Evolutionary conservation across 768 basidiomycete species (phyloP).

Genomic region (Nevesoporus exiguus): DNA sequence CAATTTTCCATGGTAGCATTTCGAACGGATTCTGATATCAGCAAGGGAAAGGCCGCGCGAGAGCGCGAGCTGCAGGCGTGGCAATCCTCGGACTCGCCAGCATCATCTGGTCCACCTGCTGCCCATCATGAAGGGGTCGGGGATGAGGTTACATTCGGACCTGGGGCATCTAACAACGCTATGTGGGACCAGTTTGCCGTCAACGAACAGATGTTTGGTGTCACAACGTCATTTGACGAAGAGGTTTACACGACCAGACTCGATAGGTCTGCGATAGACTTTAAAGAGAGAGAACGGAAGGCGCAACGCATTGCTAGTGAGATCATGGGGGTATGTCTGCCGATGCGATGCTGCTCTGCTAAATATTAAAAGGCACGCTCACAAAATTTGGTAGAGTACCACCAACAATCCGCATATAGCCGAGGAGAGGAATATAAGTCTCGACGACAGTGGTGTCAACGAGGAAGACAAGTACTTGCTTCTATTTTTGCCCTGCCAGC

Average conservation of each 20-base stretch:
- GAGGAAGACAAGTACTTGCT: constrained; percentile 91
- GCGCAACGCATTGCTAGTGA: constrained; percentile 89
- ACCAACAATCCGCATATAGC: constrained; percentile 81
- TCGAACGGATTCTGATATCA: constrained; percentile 80
- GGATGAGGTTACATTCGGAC: constrained; percentile 72
- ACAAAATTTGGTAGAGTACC: constrained; percentile 40
- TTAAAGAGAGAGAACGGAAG: constrained; percentile 81
- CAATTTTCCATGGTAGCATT: constrained; percentile 48
- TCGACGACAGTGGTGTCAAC: constrained; percentile 73
- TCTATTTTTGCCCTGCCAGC: constrained; percentile 9
- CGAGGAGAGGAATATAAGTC: constrained; percentile 71
- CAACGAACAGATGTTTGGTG: constrained; percentile 91
- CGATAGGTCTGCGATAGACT: constrained; percentile 80
- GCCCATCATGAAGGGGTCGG: constrained; percentile 32
- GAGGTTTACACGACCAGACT: constrained; percentile 93
- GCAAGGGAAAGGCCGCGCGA: constrained; percentile 48
- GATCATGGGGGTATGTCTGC: constrained; percentile 70
- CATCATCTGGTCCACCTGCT: constrained; percentile 25
- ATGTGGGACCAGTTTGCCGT: constrained; percentile 91
- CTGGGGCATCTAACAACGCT: constrained; percentile 40
- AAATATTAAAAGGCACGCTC: constrained; percentile 9
- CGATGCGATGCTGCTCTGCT: not conserved
- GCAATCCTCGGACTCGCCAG: constrained; percentile 45
- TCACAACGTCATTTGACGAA: constrained; percentile 89
- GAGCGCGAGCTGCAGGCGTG: constrained; percentile 84